Conservation (phyloP, 1,284 basidiomycete genomes). For the Limonomyces culmigenus region DNA sequence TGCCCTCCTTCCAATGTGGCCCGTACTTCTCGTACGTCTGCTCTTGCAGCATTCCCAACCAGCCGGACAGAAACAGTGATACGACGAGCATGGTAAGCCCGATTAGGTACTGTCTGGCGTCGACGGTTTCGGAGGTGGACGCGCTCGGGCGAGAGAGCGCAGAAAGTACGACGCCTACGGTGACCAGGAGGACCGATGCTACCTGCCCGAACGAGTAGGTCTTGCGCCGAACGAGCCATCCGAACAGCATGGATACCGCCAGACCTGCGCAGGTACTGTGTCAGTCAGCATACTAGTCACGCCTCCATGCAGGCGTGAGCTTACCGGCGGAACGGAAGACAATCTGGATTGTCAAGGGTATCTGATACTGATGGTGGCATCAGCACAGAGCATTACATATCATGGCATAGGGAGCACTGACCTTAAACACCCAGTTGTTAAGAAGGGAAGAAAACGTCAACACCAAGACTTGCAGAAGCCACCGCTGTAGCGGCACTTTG, state of each 20-base stretch:
- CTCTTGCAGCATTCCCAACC: slow-evolving; percentile 73
- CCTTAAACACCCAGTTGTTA: slow-evolving; percentile 83
- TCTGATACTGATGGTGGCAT: slow-evolving; percentile 60
- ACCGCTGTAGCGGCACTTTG: slow-evolving; percentile 55
- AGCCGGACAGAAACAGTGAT: slow-evolving; percentile 59
- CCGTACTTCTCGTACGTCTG: slow-evolving; percentile 57
- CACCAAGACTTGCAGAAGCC: slow-evolving; percentile 65
- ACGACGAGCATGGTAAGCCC: slow-evolving; percentile 60
- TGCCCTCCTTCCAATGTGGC: slow-evolving; percentile 70
- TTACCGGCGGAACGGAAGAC: slow-evolving; percentile 77
- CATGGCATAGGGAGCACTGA: no score
- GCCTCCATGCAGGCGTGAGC: slow-evolving; percentile 13
- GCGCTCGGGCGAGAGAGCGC: slow-evolving; percentile 48
- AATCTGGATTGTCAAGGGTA: slow-evolving; percentile 74
- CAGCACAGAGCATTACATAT: no score
- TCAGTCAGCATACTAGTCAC: no score
- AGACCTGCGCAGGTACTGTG: slow-evolving; percentile 30
- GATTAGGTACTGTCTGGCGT: slow-evolving; percentile 33
- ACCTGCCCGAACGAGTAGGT: slow-evolving; percentile 48
- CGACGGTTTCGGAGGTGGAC: slow-evolving; percentile 13
- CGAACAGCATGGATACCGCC: slow-evolving; percentile 53
- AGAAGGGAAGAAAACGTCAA: slow-evolving; percentile 55
- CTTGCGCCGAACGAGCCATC: slow-evolving; percentile 35
- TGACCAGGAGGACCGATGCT: slow-evolving; percentile 57
- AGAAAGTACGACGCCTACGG: slow-evolving; percentile 58